Percentiles rank a stretch among this genome's conserved stretches.
These are phyloP conservation scores for Aspergillus sp. DNA, from an alignment of 2,329 filamentous ascomycete species.

Conservation along the genomic window DNA sequence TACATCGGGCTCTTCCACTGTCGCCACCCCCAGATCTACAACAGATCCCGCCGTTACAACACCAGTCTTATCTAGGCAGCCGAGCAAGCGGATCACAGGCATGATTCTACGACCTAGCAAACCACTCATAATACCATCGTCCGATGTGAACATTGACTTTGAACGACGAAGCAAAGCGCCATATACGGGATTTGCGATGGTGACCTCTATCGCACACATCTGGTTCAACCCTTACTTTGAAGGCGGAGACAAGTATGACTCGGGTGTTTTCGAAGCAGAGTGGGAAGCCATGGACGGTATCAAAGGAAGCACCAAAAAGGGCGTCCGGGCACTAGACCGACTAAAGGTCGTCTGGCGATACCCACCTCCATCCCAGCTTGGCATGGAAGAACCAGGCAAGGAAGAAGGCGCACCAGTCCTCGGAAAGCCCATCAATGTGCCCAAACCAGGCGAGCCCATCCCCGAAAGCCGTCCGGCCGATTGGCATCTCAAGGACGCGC, in stretches of 20 bases:
- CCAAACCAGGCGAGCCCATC: slow-evolving; percentile 62
- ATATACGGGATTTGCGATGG: slow-evolving; percentile 75
- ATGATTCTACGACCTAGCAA: slow-evolving; percentile 71
- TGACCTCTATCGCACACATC: slow-evolving; percentile 87
- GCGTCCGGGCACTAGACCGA: slow-evolving; percentile 73
- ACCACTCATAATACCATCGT: slow-evolving; percentile 68
- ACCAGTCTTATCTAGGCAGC: slow-evolving; percentile 27
- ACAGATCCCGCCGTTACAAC: slow-evolving; percentile 25
- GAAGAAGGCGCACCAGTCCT: slow-evolving; percentile 13
- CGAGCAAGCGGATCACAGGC: slow-evolving; percentile 59
- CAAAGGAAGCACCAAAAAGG: slow-evolving; percentile 81
- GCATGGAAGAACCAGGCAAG: slow-evolving; percentile 15
- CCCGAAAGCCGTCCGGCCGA: slow-evolving; percentile 66
- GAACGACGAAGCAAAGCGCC: slow-evolving; percentile 80
- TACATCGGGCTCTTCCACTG: slow-evolving; percentile 7
- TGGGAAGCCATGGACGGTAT: slow-evolving; percentile 88
- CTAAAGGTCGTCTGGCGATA: slow-evolving; percentile 81
- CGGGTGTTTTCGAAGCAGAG: slow-evolving; percentile 66
- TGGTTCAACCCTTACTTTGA: slow-evolving; percentile 98
- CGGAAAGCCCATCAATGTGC: slow-evolving; percentile 56
- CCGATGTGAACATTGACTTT: slow-evolving; percentile 85
- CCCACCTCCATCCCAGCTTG: slow-evolving; percentile 14
- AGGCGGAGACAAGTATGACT: slow-evolving; percentile 66
- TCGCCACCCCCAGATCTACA: slow-evolving; percentile 7
- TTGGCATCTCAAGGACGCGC: slow-evolving; percentile 61